Percentiles rank a stretch among this genome's conserved stretches.
Evolutionary conservation across 228 moss, liverwort and hornwort genomes (phyloP).

Genomic region (Sphagnum magellanicum): DNA sequence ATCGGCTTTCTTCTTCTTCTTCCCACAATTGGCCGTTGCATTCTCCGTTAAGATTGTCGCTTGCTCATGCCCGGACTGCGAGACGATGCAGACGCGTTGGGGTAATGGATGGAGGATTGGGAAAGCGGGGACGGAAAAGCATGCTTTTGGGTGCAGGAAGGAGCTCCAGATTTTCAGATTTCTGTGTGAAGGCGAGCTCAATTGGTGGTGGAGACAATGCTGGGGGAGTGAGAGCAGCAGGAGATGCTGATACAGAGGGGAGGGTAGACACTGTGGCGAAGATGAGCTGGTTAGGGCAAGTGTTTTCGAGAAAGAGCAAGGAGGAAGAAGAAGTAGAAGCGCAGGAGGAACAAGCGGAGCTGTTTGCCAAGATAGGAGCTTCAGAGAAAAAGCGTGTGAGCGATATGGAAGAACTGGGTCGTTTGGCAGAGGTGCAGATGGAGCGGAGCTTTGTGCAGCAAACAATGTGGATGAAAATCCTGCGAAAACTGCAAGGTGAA

Average conservation of each 20-base stretch:
- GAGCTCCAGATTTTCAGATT: no score
- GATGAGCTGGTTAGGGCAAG: conserved; percentile 57
- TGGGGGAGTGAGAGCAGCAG: not conserved
- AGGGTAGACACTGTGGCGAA: conserved; percentile 8
- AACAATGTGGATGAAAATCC: conserved; percentile 60
- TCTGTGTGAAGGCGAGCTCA: no score
- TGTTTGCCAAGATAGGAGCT: conserved; percentile 53
- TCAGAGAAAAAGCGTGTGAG: conserved; percentile 49
- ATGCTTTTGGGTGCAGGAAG: no score
- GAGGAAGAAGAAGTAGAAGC: conserved; percentile 56
- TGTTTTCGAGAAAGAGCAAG: conserved; percentile 46
- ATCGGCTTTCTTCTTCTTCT: no score
- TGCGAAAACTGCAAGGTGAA: conserved; percentile 58
- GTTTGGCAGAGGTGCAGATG: conserved; percentile 47
- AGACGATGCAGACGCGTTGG: no score
- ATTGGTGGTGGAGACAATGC: no score
- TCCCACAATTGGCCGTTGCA: no score
- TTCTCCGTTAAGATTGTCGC: no score
- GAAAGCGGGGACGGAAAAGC: no score
- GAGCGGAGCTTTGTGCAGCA: conserved; percentile 70
- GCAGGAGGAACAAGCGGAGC: conserved; percentile 23
- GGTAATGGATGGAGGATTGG: no score
- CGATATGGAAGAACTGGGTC: conserved; percentile 41
- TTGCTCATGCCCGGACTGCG: no score
- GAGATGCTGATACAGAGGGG: not conserved